Percentiles rank a stretch among this genome's conserved stretches.
Conservation (phyloP, 2,329 filamentous ascomycete species). For the Immersiporthe knoxdaviesiana region DNA sequence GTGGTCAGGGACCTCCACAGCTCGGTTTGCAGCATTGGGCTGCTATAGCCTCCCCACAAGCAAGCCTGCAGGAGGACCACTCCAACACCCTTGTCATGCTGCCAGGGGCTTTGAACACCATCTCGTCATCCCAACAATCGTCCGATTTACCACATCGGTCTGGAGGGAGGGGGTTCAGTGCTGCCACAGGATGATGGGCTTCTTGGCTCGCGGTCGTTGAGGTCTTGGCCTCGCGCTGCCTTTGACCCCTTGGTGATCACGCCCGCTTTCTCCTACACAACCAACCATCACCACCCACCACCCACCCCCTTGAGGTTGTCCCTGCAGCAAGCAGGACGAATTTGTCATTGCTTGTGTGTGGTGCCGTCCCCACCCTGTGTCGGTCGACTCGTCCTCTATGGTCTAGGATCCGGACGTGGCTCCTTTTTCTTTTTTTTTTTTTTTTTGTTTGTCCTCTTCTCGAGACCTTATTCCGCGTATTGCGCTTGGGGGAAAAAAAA, state of each 20-base stretch:
- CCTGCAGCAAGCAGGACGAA: conserved; percentile 21
- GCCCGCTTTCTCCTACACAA: conserved; percentile 20
- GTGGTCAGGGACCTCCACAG: conserved; percentile 21
- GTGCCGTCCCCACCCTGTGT: conserved; percentile 16
- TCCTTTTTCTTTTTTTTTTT: not conserved
- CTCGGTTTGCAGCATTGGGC: conserved; percentile 21
- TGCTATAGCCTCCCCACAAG: conserved; percentile 25
- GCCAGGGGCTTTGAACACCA: conserved; percentile 20
- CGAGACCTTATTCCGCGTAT: conserved; percentile 34
- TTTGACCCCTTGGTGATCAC: conserved; percentile 15
- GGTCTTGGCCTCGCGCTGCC: conserved; percentile 19
- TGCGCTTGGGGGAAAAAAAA: conserved; percentile 22
- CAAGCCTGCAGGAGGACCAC: conserved; percentile 18
- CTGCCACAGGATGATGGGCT: not conserved
- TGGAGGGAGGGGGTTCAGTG: not conserved
- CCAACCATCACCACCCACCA: conserved; percentile 6
- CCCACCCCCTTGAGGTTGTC: conserved; percentile 16
- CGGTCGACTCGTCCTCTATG: conserved; percentile 9
- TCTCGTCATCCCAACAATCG: conserved; percentile 13
- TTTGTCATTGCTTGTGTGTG: conserved; percentile 18
- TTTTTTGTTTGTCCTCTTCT: not conserved
- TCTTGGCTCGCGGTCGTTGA: conserved; percentile 2
- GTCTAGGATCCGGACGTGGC: not conserved
- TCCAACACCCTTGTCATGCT: conserved; percentile 16
- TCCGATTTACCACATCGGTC: conserved; percentile 23